Percentiles rank a stretch among this genome's conserved stretches.
Evolutionary conservation across 1,139 yeast genomes (phyloP).

Genomic region (Taphrina populina): DNA sequence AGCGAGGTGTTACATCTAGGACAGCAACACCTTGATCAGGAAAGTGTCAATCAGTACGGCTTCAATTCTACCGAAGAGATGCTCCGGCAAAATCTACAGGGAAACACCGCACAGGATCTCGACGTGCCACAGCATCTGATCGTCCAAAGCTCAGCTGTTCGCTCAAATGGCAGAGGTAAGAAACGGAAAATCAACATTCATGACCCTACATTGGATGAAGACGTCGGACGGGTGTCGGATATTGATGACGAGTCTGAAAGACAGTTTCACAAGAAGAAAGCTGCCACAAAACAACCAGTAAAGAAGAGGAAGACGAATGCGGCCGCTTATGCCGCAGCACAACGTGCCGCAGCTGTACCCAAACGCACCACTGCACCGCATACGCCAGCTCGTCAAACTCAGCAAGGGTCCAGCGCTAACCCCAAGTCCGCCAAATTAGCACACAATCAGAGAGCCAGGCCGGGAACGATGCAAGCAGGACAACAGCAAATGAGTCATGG

Average conservation of each 20-base stretch:
- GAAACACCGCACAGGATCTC: not conserved
- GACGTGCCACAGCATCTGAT: not conserved
- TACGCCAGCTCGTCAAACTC: slow-evolving; percentile 2
- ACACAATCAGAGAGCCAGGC: slow-evolving; percentile 12
- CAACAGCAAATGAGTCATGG: too few species aligned
- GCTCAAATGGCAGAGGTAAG: not conserved
- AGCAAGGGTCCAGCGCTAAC: not conserved
- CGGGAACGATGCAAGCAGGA: not conserved
- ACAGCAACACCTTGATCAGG: slow-evolving; percentile 14
- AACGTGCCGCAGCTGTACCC: slow-evolving; percentile 14
- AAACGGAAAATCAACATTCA: slow-evolving; percentile 15
- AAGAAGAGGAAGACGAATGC: slow-evolving; percentile 24
- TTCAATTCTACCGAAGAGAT: slow-evolving; percentile 7
- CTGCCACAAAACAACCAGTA: not conserved
- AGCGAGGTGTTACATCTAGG: slow-evolving; percentile 2
- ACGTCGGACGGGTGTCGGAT: slow-evolving; percentile 19
- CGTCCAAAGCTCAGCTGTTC: too few species aligned
- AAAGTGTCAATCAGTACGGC: not conserved
- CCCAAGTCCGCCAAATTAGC: slow-evolving; percentile 17
- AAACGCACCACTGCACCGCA: not conserved
- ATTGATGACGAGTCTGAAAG: slow-evolving; percentile 15
- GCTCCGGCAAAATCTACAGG: slow-evolving; percentile 14
- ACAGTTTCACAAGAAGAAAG: not conserved
- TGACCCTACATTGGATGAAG: slow-evolving; percentile 14
- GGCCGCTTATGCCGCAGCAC: slow-evolving; percentile 18